phyloP scores from a whole-genome alignment of 441 rosid genomes.

The Eutrema salsugineum region DNA sequence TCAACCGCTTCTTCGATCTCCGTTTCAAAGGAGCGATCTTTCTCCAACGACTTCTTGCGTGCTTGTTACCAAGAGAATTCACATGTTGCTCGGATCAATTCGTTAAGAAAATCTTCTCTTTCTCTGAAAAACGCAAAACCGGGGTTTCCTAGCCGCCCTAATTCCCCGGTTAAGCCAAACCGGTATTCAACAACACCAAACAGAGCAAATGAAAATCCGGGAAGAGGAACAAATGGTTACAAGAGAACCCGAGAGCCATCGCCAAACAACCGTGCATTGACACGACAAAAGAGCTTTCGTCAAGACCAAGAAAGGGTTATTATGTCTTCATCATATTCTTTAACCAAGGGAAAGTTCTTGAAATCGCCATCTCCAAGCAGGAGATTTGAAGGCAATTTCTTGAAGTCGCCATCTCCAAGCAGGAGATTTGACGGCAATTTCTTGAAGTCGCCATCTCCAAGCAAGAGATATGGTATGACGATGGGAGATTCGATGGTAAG shows the following conservation, averaged over 20 bases:
- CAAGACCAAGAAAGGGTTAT: conserved; percentile 33
- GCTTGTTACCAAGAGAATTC: conserved; percentile 78
- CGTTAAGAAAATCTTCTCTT: conserved; percentile 54
- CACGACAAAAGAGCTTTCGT: conserved; percentile 71
- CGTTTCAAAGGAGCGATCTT: conserved; percentile 59
- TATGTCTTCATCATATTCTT: conserved; percentile 11
- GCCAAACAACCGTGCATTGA: conserved; percentile 37
- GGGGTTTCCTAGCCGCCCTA: conserved; percentile 17
- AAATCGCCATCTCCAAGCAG: conserved; percentile 73
- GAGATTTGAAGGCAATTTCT: conserved; percentile 34
- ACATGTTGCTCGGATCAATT: conserved; percentile 55
- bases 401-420: conserved; percentile 51
- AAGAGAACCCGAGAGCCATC: conserved; percentile 67
- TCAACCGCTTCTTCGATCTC: conserved; percentile 51
- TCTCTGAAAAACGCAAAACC: conserved; percentile 25
- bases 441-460: conserved; percentile 48
- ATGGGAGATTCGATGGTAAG: conserved; percentile 31
- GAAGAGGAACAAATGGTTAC: conserved; percentile 29
- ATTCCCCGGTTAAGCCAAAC: conserved; percentile 20
- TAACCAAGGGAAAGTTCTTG: conserved; percentile 31
- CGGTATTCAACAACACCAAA: conserved; percentile 21
- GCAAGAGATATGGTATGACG: conserved; percentile 31
- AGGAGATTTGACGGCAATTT: conserved; percentile 27
- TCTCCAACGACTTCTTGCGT: conserved; percentile 76
- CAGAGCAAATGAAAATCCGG: conserved; percentile 15